Conservation (phyloP, 306 rosid species). For the Arachis stenosperma region DNA sequence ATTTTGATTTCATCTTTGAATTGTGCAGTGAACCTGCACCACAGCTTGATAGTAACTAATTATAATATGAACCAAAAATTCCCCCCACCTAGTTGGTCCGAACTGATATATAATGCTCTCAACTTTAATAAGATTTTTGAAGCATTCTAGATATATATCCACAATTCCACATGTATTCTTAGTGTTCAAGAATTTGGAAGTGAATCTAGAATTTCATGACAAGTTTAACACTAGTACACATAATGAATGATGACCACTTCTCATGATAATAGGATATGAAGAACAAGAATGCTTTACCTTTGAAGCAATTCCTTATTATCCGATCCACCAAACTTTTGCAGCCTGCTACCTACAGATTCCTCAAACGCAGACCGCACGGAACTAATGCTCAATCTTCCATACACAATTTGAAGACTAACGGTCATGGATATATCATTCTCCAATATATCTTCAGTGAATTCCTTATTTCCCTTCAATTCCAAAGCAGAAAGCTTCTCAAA, state of each 20-base stretch:
- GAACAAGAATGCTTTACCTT: conserved; percentile 53
- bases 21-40: conserved; percentile 90
- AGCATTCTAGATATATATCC: conserved; percentile 1
- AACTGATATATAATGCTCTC: too few species aligned
- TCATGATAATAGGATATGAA: background rate
- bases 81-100: background rate
- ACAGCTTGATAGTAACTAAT: conserved; percentile 31
- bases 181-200: background rate
- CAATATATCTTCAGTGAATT: conserved; percentile 62
- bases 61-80: conserved; percentile 11
- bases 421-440: conserved; percentile 81
- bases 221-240: conserved; percentile 6
- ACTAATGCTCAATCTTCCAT: conserved; percentile 78
- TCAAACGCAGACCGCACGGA: conserved; percentile 88
- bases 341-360: conserved; percentile 83
- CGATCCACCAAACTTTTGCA: conserved; percentile 73
- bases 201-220: background rate
- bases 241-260: background rate
- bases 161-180: background rate
- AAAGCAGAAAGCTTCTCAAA: conserved; percentile 58
- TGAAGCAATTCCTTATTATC: conserved; percentile 74
- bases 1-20: conserved; percentile 89
- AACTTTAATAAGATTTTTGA: background rate
- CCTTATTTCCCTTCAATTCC: conserved; percentile 64
- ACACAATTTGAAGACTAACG: conserved; percentile 85